Conservation (phyloP, 331 rosid species). For the Telfairia occidentalis region DNA sequence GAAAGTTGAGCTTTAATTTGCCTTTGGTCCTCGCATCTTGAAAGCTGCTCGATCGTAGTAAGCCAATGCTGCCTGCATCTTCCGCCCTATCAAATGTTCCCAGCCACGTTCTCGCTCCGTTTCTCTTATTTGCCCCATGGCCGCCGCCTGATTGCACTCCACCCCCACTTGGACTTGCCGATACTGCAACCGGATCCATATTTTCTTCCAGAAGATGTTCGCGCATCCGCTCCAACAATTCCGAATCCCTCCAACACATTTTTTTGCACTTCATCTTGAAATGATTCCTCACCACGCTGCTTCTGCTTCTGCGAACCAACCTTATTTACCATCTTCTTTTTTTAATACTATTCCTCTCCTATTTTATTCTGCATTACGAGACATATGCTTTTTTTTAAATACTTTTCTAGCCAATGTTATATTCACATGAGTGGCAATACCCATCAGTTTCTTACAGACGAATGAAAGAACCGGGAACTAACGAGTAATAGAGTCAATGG, state of each 20-base stretch:
- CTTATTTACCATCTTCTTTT: too few species aligned
- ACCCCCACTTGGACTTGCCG: too few species aligned
- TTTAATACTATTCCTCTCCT: too few species aligned
- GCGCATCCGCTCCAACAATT: neutral
- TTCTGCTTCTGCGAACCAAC: too few species aligned
- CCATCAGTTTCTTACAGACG: too few species aligned
- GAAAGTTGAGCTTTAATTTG: neutral
- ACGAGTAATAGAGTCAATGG: neutral
- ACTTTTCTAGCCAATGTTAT: too few species aligned
- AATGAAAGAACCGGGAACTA: too few species aligned
- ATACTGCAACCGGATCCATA: neutral
- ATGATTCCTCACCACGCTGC: too few species aligned
- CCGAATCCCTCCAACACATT: neutral
- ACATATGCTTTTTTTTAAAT: too few species aligned
- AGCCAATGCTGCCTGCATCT: neutral
- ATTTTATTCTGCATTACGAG: too few species aligned
- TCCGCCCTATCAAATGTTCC: neutral
- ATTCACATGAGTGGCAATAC: too few species aligned
- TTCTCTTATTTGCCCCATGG: constrained; percentile 42
- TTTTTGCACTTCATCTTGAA: too few species aligned
- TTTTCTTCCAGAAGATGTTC: neutral
- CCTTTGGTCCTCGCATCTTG: neutral
- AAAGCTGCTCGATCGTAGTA: neutral
- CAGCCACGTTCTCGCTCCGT: neutral
- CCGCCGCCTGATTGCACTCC: constrained; percentile 55